Conservation (phyloP, 2,329 filamentous ascomycete species). For the Drechslera avenae region DNA sequence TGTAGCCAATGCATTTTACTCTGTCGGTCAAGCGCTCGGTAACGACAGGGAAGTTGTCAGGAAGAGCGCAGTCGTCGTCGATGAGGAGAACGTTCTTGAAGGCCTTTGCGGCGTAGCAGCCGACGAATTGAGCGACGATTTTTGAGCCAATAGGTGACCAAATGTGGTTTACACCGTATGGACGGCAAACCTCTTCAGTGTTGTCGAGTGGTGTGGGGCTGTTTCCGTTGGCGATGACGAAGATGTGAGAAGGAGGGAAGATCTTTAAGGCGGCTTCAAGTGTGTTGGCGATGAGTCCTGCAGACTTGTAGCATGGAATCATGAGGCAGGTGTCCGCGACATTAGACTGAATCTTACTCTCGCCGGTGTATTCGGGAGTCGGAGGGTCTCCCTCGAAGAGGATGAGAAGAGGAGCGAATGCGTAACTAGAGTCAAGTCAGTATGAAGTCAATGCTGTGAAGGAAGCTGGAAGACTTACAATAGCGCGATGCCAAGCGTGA, state of each 20-base stretch:
- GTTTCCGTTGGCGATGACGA: conserved; percentile 23
- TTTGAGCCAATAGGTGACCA: conserved; percentile 23
- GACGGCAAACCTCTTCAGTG: conserved; percentile 21
- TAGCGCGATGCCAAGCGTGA: conserved; percentile 37
- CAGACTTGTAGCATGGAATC: conserved; percentile 23
- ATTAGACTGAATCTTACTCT: conserved; percentile 32
- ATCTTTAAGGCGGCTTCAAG: conserved; percentile 22
- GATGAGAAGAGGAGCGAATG: conserved; percentile 40
- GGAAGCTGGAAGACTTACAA: conserved; percentile 18
- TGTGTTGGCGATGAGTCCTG: conserved; percentile 17
- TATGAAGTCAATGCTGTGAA: conserved; percentile 4
- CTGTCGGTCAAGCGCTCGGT: conserved; percentile 17
- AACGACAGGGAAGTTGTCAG: conserved; percentile 20
- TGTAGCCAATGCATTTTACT: conserved; percentile 54
- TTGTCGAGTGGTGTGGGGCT: conserved; percentile 22
- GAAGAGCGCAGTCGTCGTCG: conserved; percentile 22
- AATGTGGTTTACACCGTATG: conserved; percentile 20
- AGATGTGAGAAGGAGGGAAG: conserved; percentile 21
- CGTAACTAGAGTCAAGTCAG: conserved; percentile 18
- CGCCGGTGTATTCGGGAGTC: conserved; percentile 18
- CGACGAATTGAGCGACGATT: conserved; percentile 23
- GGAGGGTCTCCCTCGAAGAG: conserved; percentile 43
- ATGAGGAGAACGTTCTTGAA: conserved; percentile 26
- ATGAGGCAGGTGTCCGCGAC: conserved; percentile 33
- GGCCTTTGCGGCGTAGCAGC: conserved; percentile 17